Percentiles rank a stretch among this genome's conserved stretches.
Evolutionary conservation across 345 rosid species (phyloP).

Genomic region (Arabidopsis arenosa): DNA sequence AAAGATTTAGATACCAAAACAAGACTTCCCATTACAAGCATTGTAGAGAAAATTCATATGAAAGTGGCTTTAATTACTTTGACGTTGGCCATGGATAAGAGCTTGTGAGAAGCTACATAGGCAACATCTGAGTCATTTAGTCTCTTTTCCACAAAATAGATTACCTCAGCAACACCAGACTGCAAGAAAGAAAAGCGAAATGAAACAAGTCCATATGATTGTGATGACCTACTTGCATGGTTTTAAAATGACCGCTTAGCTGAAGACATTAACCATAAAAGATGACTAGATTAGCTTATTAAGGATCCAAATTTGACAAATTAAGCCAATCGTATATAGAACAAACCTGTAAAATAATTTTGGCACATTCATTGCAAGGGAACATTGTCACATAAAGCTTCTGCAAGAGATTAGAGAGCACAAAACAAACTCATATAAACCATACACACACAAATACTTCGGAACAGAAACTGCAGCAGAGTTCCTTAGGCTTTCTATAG

Average conservation of each 20-base stretch:
- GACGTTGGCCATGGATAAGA: slow-evolving; percentile 83
- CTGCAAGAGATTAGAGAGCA: slow-evolving; percentile 57
- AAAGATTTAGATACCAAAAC: slow-evolving; percentile 23
- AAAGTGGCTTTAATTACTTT: slow-evolving; percentile 55
- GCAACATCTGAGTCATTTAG: slow-evolving; percentile 52
- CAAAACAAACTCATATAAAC: slow-evolving; percentile 6
- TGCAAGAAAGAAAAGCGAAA: slow-evolving; percentile 47
- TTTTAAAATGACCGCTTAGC: slow-evolving; percentile 4
- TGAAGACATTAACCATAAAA: slow-evolving; percentile 11
- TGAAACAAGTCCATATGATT: slow-evolving; percentile 7
- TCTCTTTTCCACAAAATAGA: slow-evolving; percentile 84
- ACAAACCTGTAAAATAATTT: slow-evolving; percentile 92
- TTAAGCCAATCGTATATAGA: slow-evolving; percentile 2
- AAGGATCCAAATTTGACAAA: slow-evolving; percentile 28
- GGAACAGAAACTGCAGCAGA: not conserved
- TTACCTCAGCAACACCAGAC: slow-evolving; percentile 87
- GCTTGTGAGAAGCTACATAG: slow-evolving; percentile 81
- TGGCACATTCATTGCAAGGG: slow-evolving; percentile 99
- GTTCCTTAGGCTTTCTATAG: not conserved
- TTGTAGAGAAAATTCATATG: not conserved
- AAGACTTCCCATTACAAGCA: not conserved
- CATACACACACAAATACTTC: not conserved
- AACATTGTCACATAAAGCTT: slow-evolving; percentile 97
- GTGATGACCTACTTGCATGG: slow-evolving; percentile 4
- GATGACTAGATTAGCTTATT: not conserved